Base-by-base conservation (phyloP, 306 rosid species). In the Trifolium dubium region DNA sequence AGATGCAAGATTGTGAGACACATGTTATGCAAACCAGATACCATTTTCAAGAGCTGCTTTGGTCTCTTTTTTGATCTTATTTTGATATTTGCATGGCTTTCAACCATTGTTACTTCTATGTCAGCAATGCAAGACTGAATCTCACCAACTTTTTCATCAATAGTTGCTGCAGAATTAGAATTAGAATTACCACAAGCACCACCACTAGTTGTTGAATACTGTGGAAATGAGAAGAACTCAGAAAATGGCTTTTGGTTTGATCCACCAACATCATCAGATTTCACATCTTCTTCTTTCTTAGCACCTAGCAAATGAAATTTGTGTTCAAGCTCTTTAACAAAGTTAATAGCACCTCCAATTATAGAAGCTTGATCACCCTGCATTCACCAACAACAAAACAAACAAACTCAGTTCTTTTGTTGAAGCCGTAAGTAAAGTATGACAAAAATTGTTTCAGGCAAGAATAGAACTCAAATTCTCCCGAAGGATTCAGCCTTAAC, bases 341-440 rank as follows among this genome's bases (percentile, higher is more conserved):
- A 94, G 75, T 91, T 89, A 60, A 94, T 89, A 37, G 98, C 98
- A 3, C 95, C 98, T 17, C 97, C 98, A 62, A 94, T 88, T 46
- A 94, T 91, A 53, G 92, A 88, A 19, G 98, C 98, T 81, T 94
- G 98, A 76, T 94, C 98, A 31, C 96, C 97, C 97, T 93, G 83
- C 73, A 74, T 50, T 72, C 64, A 61, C 49, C 65, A 56, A 72
- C 51, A 53, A 53, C 47, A 31, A 72, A 73, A 15, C 5, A 64
- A 71, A 34, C 10, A 18, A 23, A 19, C 50, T 10, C 5, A 44
- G 9, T 9, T 37, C 8, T 37, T 37, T 37, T 6, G 14, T 43
- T 13, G 10, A 12, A 10, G 10, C 3, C 3, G 8, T 49, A 47
- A 47, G 4, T 46, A 46, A 46, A 12, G 15, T 46, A 5, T 4